Evolutionary conservation across 306 rosid species (phyloP).

Genomic region (Cucurbita pepo): DNA sequence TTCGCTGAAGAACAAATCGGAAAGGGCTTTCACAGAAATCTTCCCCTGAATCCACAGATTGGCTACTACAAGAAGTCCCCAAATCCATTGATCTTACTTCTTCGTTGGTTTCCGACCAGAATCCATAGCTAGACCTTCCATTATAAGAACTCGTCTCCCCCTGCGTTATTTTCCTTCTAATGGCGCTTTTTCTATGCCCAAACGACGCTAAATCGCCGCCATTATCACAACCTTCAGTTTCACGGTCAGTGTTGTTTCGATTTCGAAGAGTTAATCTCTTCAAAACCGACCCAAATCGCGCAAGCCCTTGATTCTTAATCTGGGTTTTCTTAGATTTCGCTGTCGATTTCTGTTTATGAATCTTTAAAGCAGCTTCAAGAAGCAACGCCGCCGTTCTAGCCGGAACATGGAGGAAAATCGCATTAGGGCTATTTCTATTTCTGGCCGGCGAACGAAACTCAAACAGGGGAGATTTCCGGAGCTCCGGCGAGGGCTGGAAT

Average conservation of each 20-base stretch:
- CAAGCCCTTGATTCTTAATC: constrained; percentile 20
- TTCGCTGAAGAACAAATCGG: constrained; percentile 39
- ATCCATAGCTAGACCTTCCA: constrained; percentile 9
- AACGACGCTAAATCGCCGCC: constrained; percentile 24
- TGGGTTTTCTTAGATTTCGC: constrained; percentile 20
- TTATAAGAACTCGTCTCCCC: background rate
- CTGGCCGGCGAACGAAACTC: constrained; percentile 35
- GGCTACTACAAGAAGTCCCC: constrained; percentile 8
- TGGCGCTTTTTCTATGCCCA: constrained; percentile 3
- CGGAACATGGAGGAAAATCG: constrained; percentile 59
- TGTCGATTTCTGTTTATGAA: constrained; percentile 42
- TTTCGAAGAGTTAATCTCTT: constrained; percentile 26
- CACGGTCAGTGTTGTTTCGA: constrained; percentile 19
- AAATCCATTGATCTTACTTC: constrained; percentile 6
- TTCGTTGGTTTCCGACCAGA: constrained; percentile 9
- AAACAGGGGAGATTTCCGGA: constrained; percentile 53
- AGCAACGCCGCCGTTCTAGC: constrained; percentile 57
- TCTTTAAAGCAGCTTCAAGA: constrained; percentile 68
- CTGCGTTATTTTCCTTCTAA: background rate
- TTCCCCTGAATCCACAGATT: constrained; percentile 4
- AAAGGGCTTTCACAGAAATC: constrained; percentile 56
- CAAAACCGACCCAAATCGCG: constrained; percentile 51
- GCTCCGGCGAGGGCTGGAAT: constrained; percentile 39
- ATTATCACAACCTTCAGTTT: constrained; percentile 5
- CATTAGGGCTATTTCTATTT: constrained; percentile 27